These are phyloP conservation scores for Tetraselmis striata DNA, from an alignment of 139 green algal genomes.

Conservation along the genomic window DNA sequence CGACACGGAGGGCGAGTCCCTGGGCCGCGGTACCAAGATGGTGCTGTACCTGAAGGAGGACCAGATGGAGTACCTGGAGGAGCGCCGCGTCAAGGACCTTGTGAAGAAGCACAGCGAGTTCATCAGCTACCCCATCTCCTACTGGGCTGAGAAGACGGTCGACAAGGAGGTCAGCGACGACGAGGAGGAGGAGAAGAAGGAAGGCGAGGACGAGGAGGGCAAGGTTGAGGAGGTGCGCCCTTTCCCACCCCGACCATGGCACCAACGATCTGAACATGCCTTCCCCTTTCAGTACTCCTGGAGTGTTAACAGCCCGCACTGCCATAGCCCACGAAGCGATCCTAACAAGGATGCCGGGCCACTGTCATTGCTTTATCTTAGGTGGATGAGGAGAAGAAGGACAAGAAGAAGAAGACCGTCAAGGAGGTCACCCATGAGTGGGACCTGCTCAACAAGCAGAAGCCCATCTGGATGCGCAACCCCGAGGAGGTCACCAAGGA, in stretches of 20 bases:
- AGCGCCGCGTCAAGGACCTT: constrained; percentile 96
- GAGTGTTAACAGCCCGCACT: no score
- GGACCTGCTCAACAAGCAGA: constrained; percentile 99
- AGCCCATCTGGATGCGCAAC: constrained; percentile 99
- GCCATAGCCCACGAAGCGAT: no score
- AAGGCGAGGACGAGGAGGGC: constrained; percentile 54
- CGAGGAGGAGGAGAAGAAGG: constrained; percentile 74
- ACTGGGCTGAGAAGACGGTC: constrained; percentile 95
- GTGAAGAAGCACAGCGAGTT: constrained; percentile 99
- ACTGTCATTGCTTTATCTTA: no score
- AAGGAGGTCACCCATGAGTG: constrained; percentile 97
- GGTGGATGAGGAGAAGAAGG: constrained; percentile 71
- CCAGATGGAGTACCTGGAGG: constrained; percentile 97
- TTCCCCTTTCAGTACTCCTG: no score
- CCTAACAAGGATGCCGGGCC: no score
- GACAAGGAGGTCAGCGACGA: constrained; percentile 93
- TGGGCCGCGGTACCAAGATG: constrained; percentile 96
- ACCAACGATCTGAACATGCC: no score
- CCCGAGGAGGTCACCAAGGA: constrained; percentile 94
- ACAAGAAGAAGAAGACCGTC: constrained; percentile 82
- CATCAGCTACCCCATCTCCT: constrained; percentile 97
- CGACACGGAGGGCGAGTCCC: constrained; percentile 59
- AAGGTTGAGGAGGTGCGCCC: constrained; percentile 72
- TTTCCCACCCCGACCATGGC: neutral
- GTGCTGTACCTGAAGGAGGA: constrained; percentile 83